Percentiles rank a stretch among this genome's conserved stretches.
These are phyloP conservation scores for Lepidium africanum DNA, from an alignment of 345 rosid species.

Conservation along the genomic window DNA sequence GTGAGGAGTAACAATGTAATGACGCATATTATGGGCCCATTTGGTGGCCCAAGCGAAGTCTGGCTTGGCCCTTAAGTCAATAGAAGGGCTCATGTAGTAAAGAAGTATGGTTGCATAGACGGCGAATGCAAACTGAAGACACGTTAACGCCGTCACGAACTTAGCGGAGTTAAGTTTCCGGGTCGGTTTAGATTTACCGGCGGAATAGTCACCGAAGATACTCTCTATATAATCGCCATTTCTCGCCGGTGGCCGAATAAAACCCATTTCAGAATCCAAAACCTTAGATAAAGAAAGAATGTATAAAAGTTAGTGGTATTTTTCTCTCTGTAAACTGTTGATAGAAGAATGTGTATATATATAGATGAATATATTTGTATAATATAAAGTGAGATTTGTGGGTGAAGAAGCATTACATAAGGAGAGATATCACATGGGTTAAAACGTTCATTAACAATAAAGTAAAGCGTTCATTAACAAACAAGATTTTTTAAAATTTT, in stretches of 20 bases:
- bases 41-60: constrained; percentile 90
- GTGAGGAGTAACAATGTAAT: constrained; percentile 56
- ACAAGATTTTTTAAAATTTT: neutral
- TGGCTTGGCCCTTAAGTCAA: constrained; percentile 69
- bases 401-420: constrained; percentile 45
- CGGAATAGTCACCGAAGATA: constrained; percentile 55
- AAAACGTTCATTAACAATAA: constrained; percentile 46
- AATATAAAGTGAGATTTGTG: constrained; percentile 31
- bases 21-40: constrained; percentile 68
- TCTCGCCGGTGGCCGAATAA: constrained; percentile 45
- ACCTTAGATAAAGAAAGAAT: constrained; percentile 25
- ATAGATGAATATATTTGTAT: constrained; percentile 3
- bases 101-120: constrained; percentile 82
- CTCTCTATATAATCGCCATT: constrained; percentile 74
- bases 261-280: constrained; percentile 45
- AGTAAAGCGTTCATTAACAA: constrained; percentile 31
- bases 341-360: constrained; percentile 24
- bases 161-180: constrained; percentile 38
- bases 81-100: constrained; percentile 82
- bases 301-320: neutral
- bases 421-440: constrained; percentile 77
- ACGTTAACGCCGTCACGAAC: constrained; percentile 67
- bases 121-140: constrained; percentile 79
- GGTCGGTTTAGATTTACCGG: constrained; percentile 34
- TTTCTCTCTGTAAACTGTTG: constrained; percentile 14